Conservation (phyloP, 164 flowering plant genomes). For the Taxillus chinensis region DNA sequence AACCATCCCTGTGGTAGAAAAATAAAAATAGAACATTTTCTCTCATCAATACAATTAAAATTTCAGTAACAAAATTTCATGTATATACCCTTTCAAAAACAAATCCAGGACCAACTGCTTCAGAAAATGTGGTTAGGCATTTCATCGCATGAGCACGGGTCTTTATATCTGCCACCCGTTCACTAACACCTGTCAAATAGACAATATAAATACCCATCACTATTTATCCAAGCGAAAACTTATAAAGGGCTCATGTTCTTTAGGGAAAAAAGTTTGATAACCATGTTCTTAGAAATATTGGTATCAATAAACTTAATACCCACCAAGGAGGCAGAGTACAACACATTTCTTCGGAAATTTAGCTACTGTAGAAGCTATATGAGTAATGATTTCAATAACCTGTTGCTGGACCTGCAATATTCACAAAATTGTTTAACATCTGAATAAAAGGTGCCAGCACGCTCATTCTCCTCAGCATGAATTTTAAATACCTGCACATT, state of each 20-base stretch:
- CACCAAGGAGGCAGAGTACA: conserved; percentile 84
- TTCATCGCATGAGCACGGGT: conserved; percentile 93
- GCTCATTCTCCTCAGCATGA: conserved; percentile 2
- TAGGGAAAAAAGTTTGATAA: not conserved
- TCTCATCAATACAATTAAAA: not conserved
- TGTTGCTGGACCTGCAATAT: conserved; percentile 91
- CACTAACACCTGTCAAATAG: conserved; percentile 55
- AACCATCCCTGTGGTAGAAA: not conserved
- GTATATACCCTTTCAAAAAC: conserved; percentile 75
- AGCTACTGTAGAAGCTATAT: conserved; percentile 58
- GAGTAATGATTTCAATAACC: conserved; percentile 68
- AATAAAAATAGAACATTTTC: not conserved
- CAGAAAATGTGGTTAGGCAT: conserved; percentile 85
- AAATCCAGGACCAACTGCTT: conserved; percentile 97
- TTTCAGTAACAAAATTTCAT: too few species aligned
- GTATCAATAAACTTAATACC: conserved; percentile 7
- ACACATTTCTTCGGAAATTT: conserved; percentile 89
- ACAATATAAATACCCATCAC: not conserved
- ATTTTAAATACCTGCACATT: conserved; percentile 76
- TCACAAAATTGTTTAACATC: not conserved
- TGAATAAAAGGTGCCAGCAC: not conserved
- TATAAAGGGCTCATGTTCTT: not conserved
- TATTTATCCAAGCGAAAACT: not conserved
- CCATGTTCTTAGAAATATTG: not conserved
- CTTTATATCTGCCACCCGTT: conserved; percentile 95